A percentile compares a stretch with the other conserved stretches of the same genome.
Evolutionary conservation across 768 basidiomycete genomes (phyloP).

Genomic region (Tylopilus plumbeoviolaceoides): DNA sequence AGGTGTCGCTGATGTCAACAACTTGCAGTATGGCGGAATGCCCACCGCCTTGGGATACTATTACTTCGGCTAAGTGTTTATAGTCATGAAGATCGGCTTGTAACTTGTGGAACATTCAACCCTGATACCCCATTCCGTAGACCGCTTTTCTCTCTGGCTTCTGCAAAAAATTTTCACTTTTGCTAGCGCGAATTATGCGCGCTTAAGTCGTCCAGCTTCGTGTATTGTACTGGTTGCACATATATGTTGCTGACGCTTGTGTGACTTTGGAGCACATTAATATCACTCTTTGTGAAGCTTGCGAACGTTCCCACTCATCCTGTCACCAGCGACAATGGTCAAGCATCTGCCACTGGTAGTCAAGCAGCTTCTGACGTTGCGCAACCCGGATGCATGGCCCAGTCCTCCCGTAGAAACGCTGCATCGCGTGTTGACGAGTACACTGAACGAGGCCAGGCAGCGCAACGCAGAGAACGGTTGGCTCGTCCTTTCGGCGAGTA

Average conservation of each 20-base stretch:
- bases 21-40: slow-evolving; percentile 36
- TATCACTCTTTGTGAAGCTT: neutral
- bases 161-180: neutral
- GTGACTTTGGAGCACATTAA: slow-evolving; percentile 23
- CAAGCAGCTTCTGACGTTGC: slow-evolving; percentile 69
- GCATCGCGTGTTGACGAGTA: slow-evolving; percentile 51
- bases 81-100: neutral
- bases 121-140: slow-evolving; percentile 19
- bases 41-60: slow-evolving; percentile 51
- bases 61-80: slow-evolving; percentile 28
- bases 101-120: slow-evolving; percentile 4
- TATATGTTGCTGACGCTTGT: slow-evolving; percentile 9
- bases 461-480: slow-evolving; percentile 72
- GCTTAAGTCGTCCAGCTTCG: slow-evolving; percentile 6
- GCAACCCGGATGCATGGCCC: slow-evolving; percentile 56
- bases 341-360: slow-evolving; percentile 56
- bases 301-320: slow-evolving; percentile 1
- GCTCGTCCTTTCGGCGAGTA: slow-evolving; percentile 71
- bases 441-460: slow-evolving; percentile 61
- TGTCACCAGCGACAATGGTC: slow-evolving; percentile 26
- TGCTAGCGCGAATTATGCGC: slow-evolving; percentile 2
- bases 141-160: neutral
- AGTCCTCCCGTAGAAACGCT: slow-evolving; percentile 54
- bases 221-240: slow-evolving; percentile 22
- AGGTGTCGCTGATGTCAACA: slow-evolving; percentile 51